Evolutionary conservation across 805 yeast species (phyloP).

Genomic region (Yarrowia hollandica): DNA sequence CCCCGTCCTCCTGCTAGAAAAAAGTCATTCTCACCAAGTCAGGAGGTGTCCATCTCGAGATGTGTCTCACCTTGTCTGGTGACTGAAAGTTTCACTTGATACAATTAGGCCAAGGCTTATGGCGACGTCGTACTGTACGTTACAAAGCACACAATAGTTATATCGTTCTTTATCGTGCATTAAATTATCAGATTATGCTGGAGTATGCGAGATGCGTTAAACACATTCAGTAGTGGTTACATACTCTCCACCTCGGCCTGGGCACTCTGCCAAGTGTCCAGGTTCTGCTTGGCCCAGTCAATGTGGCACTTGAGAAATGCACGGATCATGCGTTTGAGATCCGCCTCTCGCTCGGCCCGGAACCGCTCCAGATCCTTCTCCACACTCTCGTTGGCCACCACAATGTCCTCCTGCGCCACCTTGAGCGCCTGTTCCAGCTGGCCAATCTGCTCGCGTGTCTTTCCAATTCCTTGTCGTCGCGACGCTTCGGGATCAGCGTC

Average conservation of each 20-base stretch:
- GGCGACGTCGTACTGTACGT: no score
- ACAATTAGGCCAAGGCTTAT: no score
- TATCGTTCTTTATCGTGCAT: no score
- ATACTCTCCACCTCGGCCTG: slow-evolving; percentile 35
- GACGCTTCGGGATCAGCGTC: slow-evolving; percentile 68
- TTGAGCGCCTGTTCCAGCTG: slow-evolving; percentile 53
- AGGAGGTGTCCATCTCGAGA: background rate
- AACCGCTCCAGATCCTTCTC: slow-evolving; percentile 47
- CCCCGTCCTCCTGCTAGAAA: no score
- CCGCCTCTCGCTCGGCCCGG: slow-evolving; percentile 51
- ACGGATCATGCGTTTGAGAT: slow-evolving; percentile 52
- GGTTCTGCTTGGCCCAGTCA: slow-evolving; percentile 67
- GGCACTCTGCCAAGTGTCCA: slow-evolving; percentile 69
- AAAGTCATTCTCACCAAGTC: background rate
- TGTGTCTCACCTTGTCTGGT: no score
- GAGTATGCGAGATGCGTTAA: no score
- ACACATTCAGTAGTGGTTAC: no score
- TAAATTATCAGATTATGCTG: no score
- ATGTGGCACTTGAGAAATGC: slow-evolving; percentile 58
- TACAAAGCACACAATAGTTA: no score
- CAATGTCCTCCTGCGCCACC: slow-evolving; percentile 55
- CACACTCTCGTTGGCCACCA: slow-evolving; percentile 49
- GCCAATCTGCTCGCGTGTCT: slow-evolving; percentile 48
- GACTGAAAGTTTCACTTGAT: no score
- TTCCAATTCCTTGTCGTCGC: slow-evolving; percentile 52